Conservation (phyloP, 2,329 filamentous ascomycete genomes). For the Colletotrichum musae region DNA sequence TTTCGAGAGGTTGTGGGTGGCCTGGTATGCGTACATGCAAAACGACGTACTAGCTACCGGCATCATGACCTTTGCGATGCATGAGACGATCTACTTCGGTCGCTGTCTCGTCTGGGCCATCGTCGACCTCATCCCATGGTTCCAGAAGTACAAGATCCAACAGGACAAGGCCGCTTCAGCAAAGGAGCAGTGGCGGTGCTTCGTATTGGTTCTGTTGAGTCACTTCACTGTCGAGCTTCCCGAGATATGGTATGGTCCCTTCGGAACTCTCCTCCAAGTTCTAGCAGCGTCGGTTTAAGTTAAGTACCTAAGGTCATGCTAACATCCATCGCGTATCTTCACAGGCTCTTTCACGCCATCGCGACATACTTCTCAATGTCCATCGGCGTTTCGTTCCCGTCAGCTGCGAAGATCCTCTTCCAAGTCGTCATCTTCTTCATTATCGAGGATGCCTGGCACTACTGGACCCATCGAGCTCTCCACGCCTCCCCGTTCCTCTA, state of each 20-base stretch:
- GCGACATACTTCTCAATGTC: conserved; percentile 91
- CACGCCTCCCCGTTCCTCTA: conserved; percentile 96
- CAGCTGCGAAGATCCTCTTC: conserved; percentile 85
- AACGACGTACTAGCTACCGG: conserved; percentile 97
- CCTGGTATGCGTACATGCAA: conserved; percentile 98
- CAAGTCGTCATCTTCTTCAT: conserved; percentile 96
- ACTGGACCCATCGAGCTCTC: conserved; percentile 93
- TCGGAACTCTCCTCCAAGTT: background rate
- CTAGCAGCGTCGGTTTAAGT: background rate
- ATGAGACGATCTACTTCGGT: conserved; percentile 95
- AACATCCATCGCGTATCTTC: background rate
- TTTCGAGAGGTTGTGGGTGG: conserved; percentile 89
- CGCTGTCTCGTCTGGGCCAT: conserved; percentile 91
- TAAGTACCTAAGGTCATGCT: background rate
- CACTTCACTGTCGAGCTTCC: conserved; percentile 99
- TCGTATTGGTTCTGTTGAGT: conserved; percentile 89
- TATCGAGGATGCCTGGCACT: conserved; percentile 97
- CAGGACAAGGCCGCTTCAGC: conserved; percentile 86
- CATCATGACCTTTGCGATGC: conserved; percentile 96
- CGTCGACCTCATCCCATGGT: conserved; percentile 87
- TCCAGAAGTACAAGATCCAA: conserved; percentile 96
- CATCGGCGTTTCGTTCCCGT: conserved; percentile 90
- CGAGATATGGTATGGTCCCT: conserved; percentile 78
- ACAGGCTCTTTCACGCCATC: conserved; percentile 94
- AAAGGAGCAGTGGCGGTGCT: conserved; percentile 94